These are phyloP conservation scores for Trametes gibbosa DNA, from an alignment of 768 basidiomycete genomes.

Conservation along the genomic window DNA sequence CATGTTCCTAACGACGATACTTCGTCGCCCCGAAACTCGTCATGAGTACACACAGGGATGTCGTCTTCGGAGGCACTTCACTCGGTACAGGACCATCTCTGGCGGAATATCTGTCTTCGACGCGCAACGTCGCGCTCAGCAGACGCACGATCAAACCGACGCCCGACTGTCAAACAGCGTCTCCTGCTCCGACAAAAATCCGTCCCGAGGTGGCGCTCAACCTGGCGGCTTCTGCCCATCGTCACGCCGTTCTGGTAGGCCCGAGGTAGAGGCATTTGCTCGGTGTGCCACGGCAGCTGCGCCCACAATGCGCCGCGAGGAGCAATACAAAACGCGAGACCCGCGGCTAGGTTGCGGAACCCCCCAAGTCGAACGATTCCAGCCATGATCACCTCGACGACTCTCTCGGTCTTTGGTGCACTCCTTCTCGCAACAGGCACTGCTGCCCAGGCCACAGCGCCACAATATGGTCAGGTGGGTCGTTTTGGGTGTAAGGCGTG, in stretches of 20 bases:
- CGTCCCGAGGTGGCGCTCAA: neutral
- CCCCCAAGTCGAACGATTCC: neutral
- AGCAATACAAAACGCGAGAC: neutral
- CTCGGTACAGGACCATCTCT: too few species aligned
- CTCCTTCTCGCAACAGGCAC: slow-evolving; percentile 18
- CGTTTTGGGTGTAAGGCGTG: too few species aligned
- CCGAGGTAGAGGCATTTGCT: slow-evolving; percentile 19
- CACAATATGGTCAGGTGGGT: slow-evolving; percentile 29
- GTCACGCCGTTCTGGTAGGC: neutral
- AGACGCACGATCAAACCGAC: too few species aligned
- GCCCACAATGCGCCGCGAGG: neutral
- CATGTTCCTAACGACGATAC: too few species aligned
- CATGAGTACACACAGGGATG: too few species aligned
- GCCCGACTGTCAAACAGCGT: neutral
- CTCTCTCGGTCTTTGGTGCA: slow-evolving; percentile 19
- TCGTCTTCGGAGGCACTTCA: too few species aligned
- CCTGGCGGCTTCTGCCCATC: neutral
- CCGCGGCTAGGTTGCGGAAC: neutral
- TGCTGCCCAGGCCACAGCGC: slow-evolving; percentile 22
- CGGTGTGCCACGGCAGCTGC: neutral
- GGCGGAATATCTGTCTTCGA: too few species aligned
- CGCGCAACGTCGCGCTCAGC: too few species aligned
- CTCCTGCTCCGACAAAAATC: slow-evolving; percentile 6
- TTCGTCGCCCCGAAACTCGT: too few species aligned
- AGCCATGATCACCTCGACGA: slow-evolving; percentile 15